phyloP scores from a whole-genome alignment of 116 monocot genomes.

The Cymodocea nodosa region DNA sequence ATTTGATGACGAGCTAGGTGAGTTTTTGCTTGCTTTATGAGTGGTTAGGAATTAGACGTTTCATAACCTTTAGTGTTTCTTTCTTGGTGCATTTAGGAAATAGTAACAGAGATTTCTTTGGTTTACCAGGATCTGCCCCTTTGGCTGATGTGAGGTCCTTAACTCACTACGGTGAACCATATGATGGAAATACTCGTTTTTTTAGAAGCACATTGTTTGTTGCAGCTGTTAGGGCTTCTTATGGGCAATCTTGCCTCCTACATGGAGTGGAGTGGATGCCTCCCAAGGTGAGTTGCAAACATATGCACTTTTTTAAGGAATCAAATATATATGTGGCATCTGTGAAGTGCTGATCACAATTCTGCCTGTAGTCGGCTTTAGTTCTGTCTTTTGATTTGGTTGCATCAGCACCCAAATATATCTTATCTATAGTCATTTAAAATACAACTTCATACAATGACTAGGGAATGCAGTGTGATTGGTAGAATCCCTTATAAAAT shows the following conservation, averaged over 20 bases:
- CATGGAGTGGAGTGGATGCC: slow-evolving; percentile 99
- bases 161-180: slow-evolving; percentile 97
- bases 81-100: background rate
- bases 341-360: background rate
- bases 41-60: background rate
- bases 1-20: slow-evolving; percentile 85
- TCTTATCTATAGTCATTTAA: background rate
- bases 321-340: too few relatives aligned
- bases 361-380: too few relatives aligned
- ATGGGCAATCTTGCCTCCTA: slow-evolving; percentile 83
- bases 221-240: slow-evolving; percentile 91
- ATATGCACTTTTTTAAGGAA: background rate
- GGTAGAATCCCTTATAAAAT: background rate
- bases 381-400: too few relatives aligned
- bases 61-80: background rate
- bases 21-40: background rate
- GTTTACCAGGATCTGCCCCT: slow-evolving; percentile 44
- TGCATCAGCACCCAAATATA: too few relatives aligned
- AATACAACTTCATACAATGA: background rate
- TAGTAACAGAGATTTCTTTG: slow-evolving; percentile 1
- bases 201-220: slow-evolving; percentile 93
- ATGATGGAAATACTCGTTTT: slow-evolving; percentile 97
- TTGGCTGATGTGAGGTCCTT: slow-evolving; percentile 88
- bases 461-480: background rate
- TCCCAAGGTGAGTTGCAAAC: slow-evolving; percentile 61